Evolutionary conservation across 495 filamentous ascomycete genomes (phyloP), one percentile per base, ranked within the genome.

Genomic region (Clavariopsis aquatica): DNA sequence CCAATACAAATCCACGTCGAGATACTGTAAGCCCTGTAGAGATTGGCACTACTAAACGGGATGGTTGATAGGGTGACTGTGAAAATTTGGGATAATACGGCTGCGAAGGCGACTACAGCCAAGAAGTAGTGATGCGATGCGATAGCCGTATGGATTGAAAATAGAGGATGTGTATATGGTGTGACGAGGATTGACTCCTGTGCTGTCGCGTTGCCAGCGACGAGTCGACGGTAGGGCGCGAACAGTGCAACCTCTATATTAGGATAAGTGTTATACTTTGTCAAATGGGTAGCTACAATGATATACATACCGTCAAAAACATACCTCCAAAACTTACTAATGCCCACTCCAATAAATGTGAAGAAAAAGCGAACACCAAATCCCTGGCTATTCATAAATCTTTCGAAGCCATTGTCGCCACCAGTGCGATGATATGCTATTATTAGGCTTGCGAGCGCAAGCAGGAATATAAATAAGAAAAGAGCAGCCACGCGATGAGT

Each of bases 291-390:
- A 49, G 15, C 20, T 6, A 49, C 7, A n/a, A 49, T 6, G 13
- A 13, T 6, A 36, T 43, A 43, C 56, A 2, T 29, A 49, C 56
- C 56, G 26, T 49, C 5, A 2, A 59, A 59, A 28, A 49, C 24
- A 2, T 43, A 5, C 3, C 43, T 59, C 56, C 41, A 59, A 26
- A 7, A 59, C 22, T n/a, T 15, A 23, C 56, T 59, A 19, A 59
- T 59, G 8, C n/a, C 1, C n/a, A 59, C 56, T 31, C 56, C 43
- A 27, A 59, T n/a, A 17, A 29, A 49, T 3, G 56, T 49, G 19
- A 59, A 59, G 2, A 59, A 4, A 34, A 59, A 59, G 12, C 56
- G 56, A 19, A 49, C 43, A 9, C 56, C 56, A 49, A 49, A 59
- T 19, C 56, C 56, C 27, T 59, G 41, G 19, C 41, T 59, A 23